Evolutionary conservation across 1,284 basidiomycete genomes (phyloP), one percentile per base, ranked within the genome.

Genomic region (Leccinum pachyderme): DNA sequence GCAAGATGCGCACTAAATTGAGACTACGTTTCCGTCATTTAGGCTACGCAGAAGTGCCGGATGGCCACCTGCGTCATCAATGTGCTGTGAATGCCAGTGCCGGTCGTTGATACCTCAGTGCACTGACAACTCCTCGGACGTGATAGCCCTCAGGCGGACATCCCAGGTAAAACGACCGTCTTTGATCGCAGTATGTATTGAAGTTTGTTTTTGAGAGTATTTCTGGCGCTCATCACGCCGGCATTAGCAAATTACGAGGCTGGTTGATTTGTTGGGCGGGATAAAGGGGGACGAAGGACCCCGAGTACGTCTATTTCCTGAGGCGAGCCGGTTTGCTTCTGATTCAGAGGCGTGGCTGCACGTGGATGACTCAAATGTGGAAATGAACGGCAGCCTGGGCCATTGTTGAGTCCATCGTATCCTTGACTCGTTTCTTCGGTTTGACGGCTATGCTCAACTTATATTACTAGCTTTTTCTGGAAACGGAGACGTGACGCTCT

Each of bases 401-500:
- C 9, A 18, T 39, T 18, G 37, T 39, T 39, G 37, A 39, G 18
- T 39, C 37, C 37, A 39, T 39, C 37, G 18, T 18, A 39, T 39
- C 37, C 18, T 39, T 4, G 37, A 39, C 37, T 22, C 37, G 37
- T 39, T 39, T 39, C 18, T 63, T 52, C 51, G 49, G 51, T 32
- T 45, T 62, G 29, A 37, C 39, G 54, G 62, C 50, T 39, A 39
- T 39, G 37, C 37, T 11, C 51, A 53, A 56, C 29, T 7, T 22
- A 22, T 39, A 47, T 65, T 45, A 49, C 58, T 35, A 43, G 49
- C 53, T 41, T 45, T 54, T 39, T 39, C 37, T 39, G 37, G 58
- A 50, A 58, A 63, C 63, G 67, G 64, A 65, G 49, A 59, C 59
- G 53, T 66, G 53, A 49, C 32, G 49, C 51, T 63, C 53, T 61